Evolutionary conservation across 2,329 filamentous ascomycete genomes (phyloP).

Genomic region (Colletotrichum lupini): DNA sequence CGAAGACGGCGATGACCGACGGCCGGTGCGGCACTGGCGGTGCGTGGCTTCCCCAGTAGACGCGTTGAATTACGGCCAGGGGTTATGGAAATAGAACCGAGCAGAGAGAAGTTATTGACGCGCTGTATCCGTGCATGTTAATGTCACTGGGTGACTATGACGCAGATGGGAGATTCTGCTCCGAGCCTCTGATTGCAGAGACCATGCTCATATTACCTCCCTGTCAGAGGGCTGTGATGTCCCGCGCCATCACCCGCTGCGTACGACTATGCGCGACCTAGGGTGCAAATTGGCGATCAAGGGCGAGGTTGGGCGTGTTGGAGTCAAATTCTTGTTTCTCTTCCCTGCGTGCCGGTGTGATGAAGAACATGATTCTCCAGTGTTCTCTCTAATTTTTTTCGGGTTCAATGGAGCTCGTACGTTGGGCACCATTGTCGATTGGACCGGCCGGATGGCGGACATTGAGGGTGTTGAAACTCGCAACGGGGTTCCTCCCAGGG

Average conservation of each 20-base stretch:
- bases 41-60: too few relatives aligned
- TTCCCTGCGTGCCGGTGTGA: not conserved
- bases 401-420: not conserved
- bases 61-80: too few relatives aligned
- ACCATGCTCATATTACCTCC: not conserved
- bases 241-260: not conserved
- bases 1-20: too few relatives aligned
- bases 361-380: not conserved
- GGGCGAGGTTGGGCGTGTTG: not conserved
- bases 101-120: too few relatives aligned
- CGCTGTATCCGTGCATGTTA: too few relatives aligned
- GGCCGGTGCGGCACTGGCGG: too few relatives aligned
- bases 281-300: not conserved
- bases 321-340: not conserved
- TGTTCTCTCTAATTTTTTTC: not conserved
- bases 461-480: not conserved
- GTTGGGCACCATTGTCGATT: conserved; percentile 4
- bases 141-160: not conserved
- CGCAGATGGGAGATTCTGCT: too few relatives aligned
- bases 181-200: not conserved
- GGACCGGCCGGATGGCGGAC: not conserved
- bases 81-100: too few relatives aligned
- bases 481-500: not conserved
- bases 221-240: not conserved
- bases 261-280: not conserved